A percentile compares a stretch with the other conserved stretches of the same genome.
Evolutionary conservation across 2,329 filamentous ascomycete species (phyloP).

Genomic region (Myriosclerotinia duriaeana): DNA sequence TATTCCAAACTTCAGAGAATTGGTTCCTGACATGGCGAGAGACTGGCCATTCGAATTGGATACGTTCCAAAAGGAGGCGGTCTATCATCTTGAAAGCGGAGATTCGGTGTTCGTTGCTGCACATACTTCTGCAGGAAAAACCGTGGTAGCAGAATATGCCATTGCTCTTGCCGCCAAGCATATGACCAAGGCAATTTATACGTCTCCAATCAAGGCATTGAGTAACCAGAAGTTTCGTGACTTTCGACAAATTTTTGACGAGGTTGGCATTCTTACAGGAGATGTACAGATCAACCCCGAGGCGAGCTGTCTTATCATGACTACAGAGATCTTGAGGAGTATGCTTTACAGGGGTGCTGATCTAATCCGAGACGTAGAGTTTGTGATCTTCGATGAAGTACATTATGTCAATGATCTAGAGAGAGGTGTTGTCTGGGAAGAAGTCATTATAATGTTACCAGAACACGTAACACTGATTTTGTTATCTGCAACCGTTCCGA

Average conservation of each 20-base stretch:
- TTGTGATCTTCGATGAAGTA: conserved; percentile 98
- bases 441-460: conserved; percentile 99
- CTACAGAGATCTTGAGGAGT: conserved; percentile 93
- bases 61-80: conserved; percentile 96
- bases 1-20: conserved; percentile 88
- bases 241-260: conserved; percentile 85
- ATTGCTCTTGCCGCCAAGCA: conserved; percentile 96
- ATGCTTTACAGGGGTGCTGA: conserved; percentile 98
- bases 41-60: conserved; percentile 98
- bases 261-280: conserved; percentile 94
- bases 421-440: conserved; percentile 97
- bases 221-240: conserved; percentile 99
- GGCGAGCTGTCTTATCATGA: conserved; percentile 98
- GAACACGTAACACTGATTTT: conserved; percentile 95
- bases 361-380: conserved; percentile 94
- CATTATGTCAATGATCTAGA: conserved; percentile 98
- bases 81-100: conserved; percentile 94
- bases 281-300: conserved; percentile 98
- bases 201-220: conserved; percentile 94
- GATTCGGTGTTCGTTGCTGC: conserved; percentile 98
- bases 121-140: conserved; percentile 97
- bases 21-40: conserved; percentile 93
- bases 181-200: conserved; percentile 99
- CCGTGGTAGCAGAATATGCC: conserved; percentile 95
- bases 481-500: conserved; percentile 93